Base-by-base conservation (phyloP, 2,329 filamentous ascomycete genomes). In the Aspergillus vadensis region DNA sequence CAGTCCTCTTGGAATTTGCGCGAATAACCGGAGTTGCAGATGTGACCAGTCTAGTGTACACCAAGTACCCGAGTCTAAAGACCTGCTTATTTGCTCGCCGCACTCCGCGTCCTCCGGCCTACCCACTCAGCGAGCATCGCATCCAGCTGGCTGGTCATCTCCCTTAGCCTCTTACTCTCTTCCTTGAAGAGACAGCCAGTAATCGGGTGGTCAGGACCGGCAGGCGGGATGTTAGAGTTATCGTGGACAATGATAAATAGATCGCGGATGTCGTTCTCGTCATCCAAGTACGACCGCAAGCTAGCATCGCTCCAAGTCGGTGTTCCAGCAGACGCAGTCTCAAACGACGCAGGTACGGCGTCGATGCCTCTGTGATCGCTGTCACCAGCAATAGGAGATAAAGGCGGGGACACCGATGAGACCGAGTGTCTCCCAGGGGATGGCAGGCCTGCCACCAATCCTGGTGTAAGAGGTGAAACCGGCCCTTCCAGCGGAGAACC, bases 161-260 rank as follows among this genome's bases (percentile, higher is more conserved):
- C 91, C 55, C 89, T 89, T 72, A 98, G 78, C 72, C 90, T 90
- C 67, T 90, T 91, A 71, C 92, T 93, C 77, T 97, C 91, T 72
- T 96, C 91, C 53, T 87, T 88, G 80, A 96, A 98, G 57, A 98
- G 80, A 21, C 87, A 86, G 14, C 87, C 86, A 54, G 90, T 91
- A 48, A 96, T 83, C 0, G 94, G 94, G 74, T 98, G 93, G 59
- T 97, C 91, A n/a, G 86, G 84, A 1, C 89, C 86, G 7, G 89
- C 91, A 17, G 92, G 90, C 44, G 87, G 85, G 15, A 96, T 88
- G 61, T 93, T 91, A 14, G 88, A 90, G 74, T 93, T 97, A 77
- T 98, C 93, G 72, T 97, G 93, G 27, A 99, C 92, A 62, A 99
- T 90, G 39, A 93, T 85, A 55, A 98, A 83, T 73, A 98, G 85